Base-by-base conservation (phyloP, 2,329 filamentous ascomycete species). In the Malbranchea zuffiana region DNA sequence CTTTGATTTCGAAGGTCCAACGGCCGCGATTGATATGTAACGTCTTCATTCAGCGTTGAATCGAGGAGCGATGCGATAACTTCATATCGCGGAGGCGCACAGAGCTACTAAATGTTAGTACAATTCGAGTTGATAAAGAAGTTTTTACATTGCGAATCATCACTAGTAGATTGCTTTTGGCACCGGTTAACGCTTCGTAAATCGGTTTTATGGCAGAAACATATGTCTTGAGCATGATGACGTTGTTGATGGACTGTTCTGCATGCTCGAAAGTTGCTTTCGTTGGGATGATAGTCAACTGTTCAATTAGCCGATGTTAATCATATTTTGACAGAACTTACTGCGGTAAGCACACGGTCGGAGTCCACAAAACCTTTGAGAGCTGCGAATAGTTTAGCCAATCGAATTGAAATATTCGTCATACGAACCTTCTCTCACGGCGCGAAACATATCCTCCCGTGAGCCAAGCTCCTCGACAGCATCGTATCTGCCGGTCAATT, bases 1-100 rank as follows among this genome's bases (percentile, higher is more conserved):
- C 88, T 71, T 54, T 96, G 88, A 43, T 95, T 93, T 10, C 87
- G 74, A 39, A 94, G 67, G 44, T 95, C 88, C 3, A 96, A 68
- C 0, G 90, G 80, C 15, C 79, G 75, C 31, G 72, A 82, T 41
- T 83, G 80, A 47, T 82, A 92, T 0, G 70, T 73, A 0, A 86
- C 82, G 53, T 94, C 82, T 6, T 82, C 72, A 45, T 96, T 90
- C 47, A 98, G 78, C 0, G 74, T 74, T 10, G 67, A 62, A 29
- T 72, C 63, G 35, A 98, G 86, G 1, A 81, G 60, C 2, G 70
- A 61, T 29, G 78, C 65, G 3, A 88, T 70, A 1, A 69, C 66
- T 12, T 65, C 61, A 4, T 80, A 71, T 11, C 75, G 72, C 11
- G 72, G 69, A 0, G 77, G 73, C 3, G 69, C 68, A 48, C 84